These are phyloP conservation scores for Tylopilus microsporus DNA, from an alignment of 1,284 basidiomycete genomes.

Conservation along the genomic window DNA sequence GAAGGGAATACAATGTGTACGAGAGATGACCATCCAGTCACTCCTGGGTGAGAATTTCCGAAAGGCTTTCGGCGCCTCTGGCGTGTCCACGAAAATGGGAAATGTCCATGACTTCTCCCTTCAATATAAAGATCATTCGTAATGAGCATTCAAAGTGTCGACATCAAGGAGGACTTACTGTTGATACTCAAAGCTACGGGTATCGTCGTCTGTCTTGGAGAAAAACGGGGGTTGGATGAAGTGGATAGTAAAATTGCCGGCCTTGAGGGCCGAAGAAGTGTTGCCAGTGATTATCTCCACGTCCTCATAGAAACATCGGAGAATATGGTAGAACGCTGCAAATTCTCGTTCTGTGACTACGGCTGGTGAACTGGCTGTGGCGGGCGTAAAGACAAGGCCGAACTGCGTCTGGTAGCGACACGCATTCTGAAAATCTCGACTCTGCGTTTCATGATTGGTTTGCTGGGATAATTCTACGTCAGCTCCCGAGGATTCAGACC, in stretches of 20 bases:
- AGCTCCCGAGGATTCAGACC: background rate
- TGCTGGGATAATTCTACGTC: background rate
- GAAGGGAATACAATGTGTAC: too few species aligned
- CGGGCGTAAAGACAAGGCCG: too few species aligned
- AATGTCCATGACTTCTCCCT: background rate
- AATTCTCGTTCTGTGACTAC: background rate
- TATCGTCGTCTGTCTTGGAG: background rate
- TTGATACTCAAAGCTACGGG: background rate
- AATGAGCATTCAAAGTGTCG: too few species aligned
- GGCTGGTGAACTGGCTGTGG: background rate
- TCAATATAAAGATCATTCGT: background rate
- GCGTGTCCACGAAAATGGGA: background rate
- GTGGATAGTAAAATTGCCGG: constrained; percentile 1
- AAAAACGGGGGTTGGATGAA: constrained; percentile 8
- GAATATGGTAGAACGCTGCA: background rate
- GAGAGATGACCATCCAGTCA: too few species aligned
- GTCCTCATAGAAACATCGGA: too few species aligned
- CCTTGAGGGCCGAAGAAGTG: too few species aligned
- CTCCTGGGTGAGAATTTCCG: too few species aligned
- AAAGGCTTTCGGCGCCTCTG: background rate
- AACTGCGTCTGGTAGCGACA: too few species aligned
- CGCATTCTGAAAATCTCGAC: too few species aligned
- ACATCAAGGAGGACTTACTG: background rate
- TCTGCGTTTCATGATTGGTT: background rate
- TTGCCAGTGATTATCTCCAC: too few species aligned